Percentiles rank a stretch among this genome's conserved stretches.
phyloP scores from a whole-genome alignment of 2,329 filamentous ascomycete genomes.

The Fusarium falciforme region DNA sequence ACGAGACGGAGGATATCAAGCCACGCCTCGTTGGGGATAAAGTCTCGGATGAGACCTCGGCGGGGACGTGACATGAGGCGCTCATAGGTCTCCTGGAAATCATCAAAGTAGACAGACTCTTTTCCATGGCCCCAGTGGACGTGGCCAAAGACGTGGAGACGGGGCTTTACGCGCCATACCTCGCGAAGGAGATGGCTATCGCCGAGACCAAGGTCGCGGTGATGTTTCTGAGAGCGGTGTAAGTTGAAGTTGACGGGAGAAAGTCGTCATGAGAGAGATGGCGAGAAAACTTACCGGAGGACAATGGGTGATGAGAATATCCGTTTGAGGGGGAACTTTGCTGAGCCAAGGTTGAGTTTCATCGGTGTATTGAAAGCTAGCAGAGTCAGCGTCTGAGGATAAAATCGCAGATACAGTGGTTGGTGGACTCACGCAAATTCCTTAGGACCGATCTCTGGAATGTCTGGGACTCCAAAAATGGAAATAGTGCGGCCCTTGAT shows the following conservation, averaged over 20 bases:
- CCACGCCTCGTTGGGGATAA: conserved; percentile 61
- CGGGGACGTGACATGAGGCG: conserved; percentile 62
- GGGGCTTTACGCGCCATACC: conserved; percentile 78
- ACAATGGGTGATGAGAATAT: conserved; percentile 84
- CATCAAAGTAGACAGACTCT: conserved; percentile 79
- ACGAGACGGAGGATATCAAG: conserved; percentile 58
- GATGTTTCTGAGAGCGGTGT: conserved; percentile 62
- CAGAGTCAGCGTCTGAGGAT: neutral
- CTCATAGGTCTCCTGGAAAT: conserved; percentile 78
- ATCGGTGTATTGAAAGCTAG: conserved; percentile 78
- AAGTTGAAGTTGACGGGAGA: neutral
- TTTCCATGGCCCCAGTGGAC: conserved; percentile 80
- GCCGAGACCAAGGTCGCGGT: conserved; percentile 76
- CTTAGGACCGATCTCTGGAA: conserved; percentile 78
- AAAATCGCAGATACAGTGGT: neutral
- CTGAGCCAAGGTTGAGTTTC: conserved; percentile 76
- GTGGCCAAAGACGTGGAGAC: conserved; percentile 86
- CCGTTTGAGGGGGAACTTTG: conserved; percentile 76
- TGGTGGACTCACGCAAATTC: conserved; percentile 66
- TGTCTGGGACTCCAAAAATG: conserved; percentile 84
- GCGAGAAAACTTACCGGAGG: conserved; percentile 66
- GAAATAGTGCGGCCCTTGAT: conserved; percentile 66
- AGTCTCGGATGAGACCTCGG: conserved; percentile 57
- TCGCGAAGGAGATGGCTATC: conserved; percentile 78
- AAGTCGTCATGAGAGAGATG: neutral